Evolutionary conservation across 768 basidiomycete species (phyloP).

Genomic region (Panellus pusillus): DNA sequence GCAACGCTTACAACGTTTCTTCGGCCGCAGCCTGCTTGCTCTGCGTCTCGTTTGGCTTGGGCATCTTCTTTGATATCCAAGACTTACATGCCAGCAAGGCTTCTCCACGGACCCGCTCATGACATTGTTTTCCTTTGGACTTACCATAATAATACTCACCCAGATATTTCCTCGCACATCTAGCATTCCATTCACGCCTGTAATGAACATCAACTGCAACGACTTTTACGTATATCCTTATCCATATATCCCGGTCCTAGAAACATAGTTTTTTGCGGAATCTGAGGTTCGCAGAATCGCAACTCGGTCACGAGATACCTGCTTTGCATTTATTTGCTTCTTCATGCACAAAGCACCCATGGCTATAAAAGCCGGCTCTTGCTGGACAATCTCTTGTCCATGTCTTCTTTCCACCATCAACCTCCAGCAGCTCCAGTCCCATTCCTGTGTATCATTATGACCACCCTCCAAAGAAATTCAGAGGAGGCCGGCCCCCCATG

Average conservation of each 20-base stretch:
- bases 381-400: too few species aligned
- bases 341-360: too few species aligned
- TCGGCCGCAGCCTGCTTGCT: constrained; percentile 62
- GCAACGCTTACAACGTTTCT: constrained; percentile 69
- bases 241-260: constrained; percentile 8
- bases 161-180: constrained; percentile 9
- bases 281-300: too few species aligned
- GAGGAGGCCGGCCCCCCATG: too few species aligned
- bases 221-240: constrained; percentile 19
- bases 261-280: too few species aligned
- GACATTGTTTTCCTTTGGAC: constrained; percentile 5
- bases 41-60: constrained; percentile 53
- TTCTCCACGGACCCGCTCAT: constrained; percentile 62
- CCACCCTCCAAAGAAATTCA: neutral
- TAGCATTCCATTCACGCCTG: constrained; percentile 18
- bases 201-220: constrained; percentile 14
- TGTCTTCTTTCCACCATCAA: too few species aligned
- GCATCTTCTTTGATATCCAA: constrained; percentile 64
- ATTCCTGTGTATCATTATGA: neutral
- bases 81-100: constrained; percentile 60
- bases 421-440: neutral
- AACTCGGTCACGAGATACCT: too few species aligned
- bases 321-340: too few species aligned
- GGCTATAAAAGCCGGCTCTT: too few species aligned
- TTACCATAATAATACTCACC: constrained; percentile 4